Percentiles rank a stretch among this genome's conserved stretches.
These are phyloP conservation scores for Cryptococcus sp. DNA, from an alignment of 1,284 basidiomycete species.

Conservation along the genomic window DNA sequence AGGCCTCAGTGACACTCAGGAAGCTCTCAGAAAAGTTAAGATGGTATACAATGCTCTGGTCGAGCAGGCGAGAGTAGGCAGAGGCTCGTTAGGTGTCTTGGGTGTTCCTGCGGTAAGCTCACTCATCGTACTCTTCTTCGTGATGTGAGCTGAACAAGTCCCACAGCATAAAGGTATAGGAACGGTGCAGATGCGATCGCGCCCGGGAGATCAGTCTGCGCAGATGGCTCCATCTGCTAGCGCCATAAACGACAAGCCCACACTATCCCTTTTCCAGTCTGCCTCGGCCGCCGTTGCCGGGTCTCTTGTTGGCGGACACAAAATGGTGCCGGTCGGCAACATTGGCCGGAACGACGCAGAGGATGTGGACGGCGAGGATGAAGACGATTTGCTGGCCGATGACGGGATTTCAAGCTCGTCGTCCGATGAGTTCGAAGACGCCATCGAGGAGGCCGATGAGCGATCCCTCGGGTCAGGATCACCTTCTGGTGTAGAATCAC, in stretches of 20 bases:
- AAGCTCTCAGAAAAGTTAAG: slow-evolving; percentile 31
- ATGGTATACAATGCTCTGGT: slow-evolving; percentile 66
- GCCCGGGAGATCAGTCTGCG: neutral
- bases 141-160: neutral
- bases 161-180: slow-evolving; percentile 82
- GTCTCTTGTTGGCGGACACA: slow-evolving; percentile 24
- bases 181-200: slow-evolving; percentile 59
- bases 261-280: slow-evolving; percentile 11
- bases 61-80: slow-evolving; percentile 63
- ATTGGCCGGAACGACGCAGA: slow-evolving; percentile 11
- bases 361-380: slow-evolving; percentile 53
- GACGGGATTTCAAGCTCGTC: slow-evolving; percentile 67
- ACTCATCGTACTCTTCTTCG: slow-evolving; percentile 6
- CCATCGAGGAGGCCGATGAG: slow-evolving; percentile 39
- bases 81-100: slow-evolving; percentile 53
- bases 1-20: slow-evolving; percentile 22
- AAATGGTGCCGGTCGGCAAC: slow-evolving; percentile 18
- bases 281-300: slow-evolving; percentile 27
- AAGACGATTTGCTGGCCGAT: slow-evolving; percentile 64
- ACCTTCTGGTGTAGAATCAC: slow-evolving; percentile 13
- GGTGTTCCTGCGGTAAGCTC: slow-evolving; percentile 70
- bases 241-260: neutral
- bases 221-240: neutral
- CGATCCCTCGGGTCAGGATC: slow-evolving; percentile 18
- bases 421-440: slow-evolving; percentile 57